Evolutionary conservation across 805 yeast genomes (phyloP).

Genomic region (Kazachstania taianensis): DNA sequence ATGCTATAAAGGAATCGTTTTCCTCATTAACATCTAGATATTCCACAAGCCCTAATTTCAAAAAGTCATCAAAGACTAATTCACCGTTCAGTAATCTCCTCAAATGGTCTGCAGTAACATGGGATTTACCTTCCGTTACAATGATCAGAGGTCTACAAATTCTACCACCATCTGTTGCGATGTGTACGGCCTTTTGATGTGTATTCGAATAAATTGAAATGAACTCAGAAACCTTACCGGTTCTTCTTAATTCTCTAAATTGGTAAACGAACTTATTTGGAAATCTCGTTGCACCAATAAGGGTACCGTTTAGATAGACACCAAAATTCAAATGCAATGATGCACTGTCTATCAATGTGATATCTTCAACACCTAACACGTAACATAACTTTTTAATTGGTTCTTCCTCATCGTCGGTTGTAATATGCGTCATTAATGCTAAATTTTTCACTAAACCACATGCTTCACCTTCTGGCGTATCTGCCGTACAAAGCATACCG

Average conservation of each 20-base stretch:
- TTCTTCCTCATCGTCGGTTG: constrained; percentile 93
- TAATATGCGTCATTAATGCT: constrained; percentile 97
- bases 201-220: constrained; percentile 82
- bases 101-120: constrained; percentile 65
- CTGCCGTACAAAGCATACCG: constrained; percentile 97
- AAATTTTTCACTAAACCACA: constrained; percentile 96
- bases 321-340: constrained; percentile 76
- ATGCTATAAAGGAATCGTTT: constrained; percentile 85
- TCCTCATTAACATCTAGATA: constrained; percentile 96
- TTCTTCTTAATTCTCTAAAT: constrained; percentile 73
- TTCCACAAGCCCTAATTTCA: constrained; percentile 79
- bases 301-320: constrained; percentile 86
- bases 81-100: constrained; percentile 51
- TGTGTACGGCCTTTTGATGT: constrained; percentile 89
- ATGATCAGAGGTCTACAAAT: constrained; percentile 94
- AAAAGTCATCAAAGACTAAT: constrained; percentile 85
- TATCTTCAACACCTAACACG: constrained; percentile 82
- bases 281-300: constrained; percentile 79
- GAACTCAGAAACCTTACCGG: constrained; percentile 79
- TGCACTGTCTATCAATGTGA: constrained; percentile 70
- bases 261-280: constrained; percentile 72
- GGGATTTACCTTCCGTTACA: constrained; percentile 60
- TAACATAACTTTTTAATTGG: constrained; percentile 74
- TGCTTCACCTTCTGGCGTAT: constrained; percentile 99
- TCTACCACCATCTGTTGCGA: constrained; percentile 98